Conservation (phyloP, 495 filamentous ascomycete species). For the Trichoderma reesei region DNA sequence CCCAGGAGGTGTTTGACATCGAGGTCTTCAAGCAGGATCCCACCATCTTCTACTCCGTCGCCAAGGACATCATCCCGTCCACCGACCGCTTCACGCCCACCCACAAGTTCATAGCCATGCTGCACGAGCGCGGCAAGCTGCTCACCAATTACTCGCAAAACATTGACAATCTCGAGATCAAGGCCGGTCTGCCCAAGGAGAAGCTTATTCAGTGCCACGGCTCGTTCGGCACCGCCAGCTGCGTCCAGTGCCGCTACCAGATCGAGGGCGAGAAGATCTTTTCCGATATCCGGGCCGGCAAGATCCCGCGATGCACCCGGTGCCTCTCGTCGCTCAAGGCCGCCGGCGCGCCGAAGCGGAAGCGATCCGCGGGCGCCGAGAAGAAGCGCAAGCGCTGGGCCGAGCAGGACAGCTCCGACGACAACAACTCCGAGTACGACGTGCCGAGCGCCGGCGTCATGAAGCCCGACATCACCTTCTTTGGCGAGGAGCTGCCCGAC, state of each 20-base stretch:
- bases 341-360: slow-evolving; percentile 54
- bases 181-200: slow-evolving; percentile 70
- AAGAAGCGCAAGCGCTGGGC: slow-evolving; percentile 50
- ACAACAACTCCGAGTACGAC: slow-evolving; percentile 55
- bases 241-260: slow-evolving; percentile 67
- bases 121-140: slow-evolving; percentile 82
- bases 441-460: slow-evolving; percentile 75
- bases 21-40: slow-evolving; percentile 77
- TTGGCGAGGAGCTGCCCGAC: slow-evolving; percentile 80
- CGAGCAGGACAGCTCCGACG: slow-evolving; percentile 37
- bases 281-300: slow-evolving; percentile 64
- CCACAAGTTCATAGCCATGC: slow-evolving; percentile 89
- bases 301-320: slow-evolving; percentile 52
- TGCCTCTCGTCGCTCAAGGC: slow-evolving; percentile 44
- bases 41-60: slow-evolving; percentile 82
- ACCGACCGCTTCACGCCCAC: slow-evolving; percentile 70
- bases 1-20: slow-evolving; percentile 93
- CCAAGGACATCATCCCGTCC: slow-evolving; percentile 79
- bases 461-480: slow-evolving; percentile 99
- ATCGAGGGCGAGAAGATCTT: slow-evolving; percentile 74
- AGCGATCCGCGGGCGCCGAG: slow-evolving; percentile 55
- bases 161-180: slow-evolving; percentile 91
- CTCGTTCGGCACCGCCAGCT: slow-evolving; percentile 86
- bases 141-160: slow-evolving; percentile 98
- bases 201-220: slow-evolving; percentile 96